phyloP scores from a whole-genome alignment of 1,284 basidiomycete genomes.

The Cryptococcus sp. region DNA sequence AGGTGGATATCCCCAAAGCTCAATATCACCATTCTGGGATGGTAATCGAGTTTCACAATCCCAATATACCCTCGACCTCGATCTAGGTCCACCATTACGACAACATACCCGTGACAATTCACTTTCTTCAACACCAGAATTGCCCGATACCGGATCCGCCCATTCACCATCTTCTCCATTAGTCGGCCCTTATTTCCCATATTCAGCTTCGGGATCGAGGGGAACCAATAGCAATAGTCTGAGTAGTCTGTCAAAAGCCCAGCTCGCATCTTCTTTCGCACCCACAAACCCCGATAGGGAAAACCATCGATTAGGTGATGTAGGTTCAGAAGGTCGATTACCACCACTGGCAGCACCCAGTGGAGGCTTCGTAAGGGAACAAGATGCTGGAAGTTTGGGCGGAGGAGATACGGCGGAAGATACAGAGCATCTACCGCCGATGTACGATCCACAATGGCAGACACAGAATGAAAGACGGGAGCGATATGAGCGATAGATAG shows the following conservation, averaged over 20 bases:
- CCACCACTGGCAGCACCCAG: slow-evolving; percentile 23
- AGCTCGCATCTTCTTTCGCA: slow-evolving; percentile 23
- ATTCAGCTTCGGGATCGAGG: slow-evolving; percentile 76
- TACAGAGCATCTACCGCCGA: slow-evolving; percentile 40
- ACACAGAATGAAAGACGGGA: not conserved
- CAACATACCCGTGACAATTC: not conserved
- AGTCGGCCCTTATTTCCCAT: slow-evolving; percentile 30
- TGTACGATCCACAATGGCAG: slow-evolving; percentile 36
- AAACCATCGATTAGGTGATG: not conserved
- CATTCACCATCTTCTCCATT: slow-evolving; percentile 10
- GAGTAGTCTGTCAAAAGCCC: slow-evolving; percentile 21
- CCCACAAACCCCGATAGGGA: slow-evolving; percentile 15
- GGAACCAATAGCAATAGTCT: slow-evolving; percentile 56
- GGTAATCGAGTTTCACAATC: slow-evolving; percentile 3
- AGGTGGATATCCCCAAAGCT: not conserved
- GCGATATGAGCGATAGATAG: no score
- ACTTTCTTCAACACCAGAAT: slow-evolving; percentile 2
- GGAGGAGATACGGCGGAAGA: slow-evolving; percentile 4
- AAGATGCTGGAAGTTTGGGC: slow-evolving; percentile 31
- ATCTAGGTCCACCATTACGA: slow-evolving; percentile 49
- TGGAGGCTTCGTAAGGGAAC: slow-evolving; percentile 34
- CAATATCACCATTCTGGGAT: slow-evolving; percentile 38
- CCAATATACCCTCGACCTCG: slow-evolving; percentile 16
- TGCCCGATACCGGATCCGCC: slow-evolving; percentile 6
- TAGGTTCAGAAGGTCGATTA: slow-evolving; percentile 1